Percentiles rank a stretch among this genome's conserved stretches.
phyloP scores from a whole-genome alignment of 345 rosid genomes.

The Passiflora organensis region DNA sequence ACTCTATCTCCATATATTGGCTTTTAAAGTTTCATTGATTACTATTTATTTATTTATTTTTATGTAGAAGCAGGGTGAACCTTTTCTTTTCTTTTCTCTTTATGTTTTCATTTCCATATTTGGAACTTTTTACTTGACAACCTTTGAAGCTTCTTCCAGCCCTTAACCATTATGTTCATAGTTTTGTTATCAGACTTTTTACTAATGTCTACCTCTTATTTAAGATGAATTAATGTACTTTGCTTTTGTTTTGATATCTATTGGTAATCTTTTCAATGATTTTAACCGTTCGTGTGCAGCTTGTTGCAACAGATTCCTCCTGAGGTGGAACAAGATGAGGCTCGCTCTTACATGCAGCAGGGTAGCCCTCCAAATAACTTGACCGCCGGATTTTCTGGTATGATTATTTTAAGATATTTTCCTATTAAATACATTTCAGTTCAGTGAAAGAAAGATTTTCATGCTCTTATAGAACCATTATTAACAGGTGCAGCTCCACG shows the following conservation, averaged over 20 bases:
- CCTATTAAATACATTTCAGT: no score
- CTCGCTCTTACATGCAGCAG: slow-evolving; percentile 22
- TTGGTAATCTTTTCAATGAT: neutral
- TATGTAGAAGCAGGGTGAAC: neutral
- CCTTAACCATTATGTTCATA: no score
- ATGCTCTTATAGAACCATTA: slow-evolving; percentile 14
- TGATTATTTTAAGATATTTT: slow-evolving; percentile 1
- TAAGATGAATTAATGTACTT: neutral
- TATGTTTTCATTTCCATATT: neutral
- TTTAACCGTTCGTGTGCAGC: slow-evolving; percentile 19
- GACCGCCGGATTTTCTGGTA: slow-evolving; percentile 36
- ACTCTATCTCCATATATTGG: neutral
- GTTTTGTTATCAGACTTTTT: neutral
- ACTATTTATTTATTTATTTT: neutral
- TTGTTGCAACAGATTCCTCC: slow-evolving; percentile 25
- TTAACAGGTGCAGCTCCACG: slow-evolving; percentile 23
- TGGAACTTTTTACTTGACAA: neutral
- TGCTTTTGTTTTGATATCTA: slow-evolving; percentile 6
- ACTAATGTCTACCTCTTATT: neutral
- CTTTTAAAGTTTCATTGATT: neutral
- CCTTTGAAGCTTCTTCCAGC: no score
- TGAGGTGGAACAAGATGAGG: slow-evolving; percentile 32
- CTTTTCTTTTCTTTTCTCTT: neutral
- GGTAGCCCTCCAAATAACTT: slow-evolving; percentile 32
- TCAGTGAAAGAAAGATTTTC: neutral